A percentile compares a stretch with the other conserved stretches of the same genome.
Conservation (phyloP, 176 grass and related monocot genomes). For the Miscanthus lutarioriparius region DNA sequence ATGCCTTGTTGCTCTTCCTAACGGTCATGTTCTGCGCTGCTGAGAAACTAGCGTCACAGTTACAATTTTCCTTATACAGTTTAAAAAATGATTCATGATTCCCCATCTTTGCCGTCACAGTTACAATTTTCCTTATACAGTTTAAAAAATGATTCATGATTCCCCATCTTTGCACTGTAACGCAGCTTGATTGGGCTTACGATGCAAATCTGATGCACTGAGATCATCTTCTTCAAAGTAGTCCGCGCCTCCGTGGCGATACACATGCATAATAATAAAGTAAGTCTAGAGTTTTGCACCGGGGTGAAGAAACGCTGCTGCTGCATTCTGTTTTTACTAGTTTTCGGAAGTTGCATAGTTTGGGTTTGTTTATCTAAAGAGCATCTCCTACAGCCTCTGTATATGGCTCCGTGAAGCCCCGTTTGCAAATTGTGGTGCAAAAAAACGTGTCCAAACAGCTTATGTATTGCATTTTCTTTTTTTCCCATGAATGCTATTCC, state of each 20-base stretch:
- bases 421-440: too few relatives aligned
- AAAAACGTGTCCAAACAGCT: too few relatives aligned
- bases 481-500: too few relatives aligned
- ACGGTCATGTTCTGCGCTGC: background rate
- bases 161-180: background rate
- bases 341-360: background rate
- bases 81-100: background rate
- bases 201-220: background rate
- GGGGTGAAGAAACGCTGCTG: too few relatives aligned
- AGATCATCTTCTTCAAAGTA: background rate
- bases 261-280: background rate
- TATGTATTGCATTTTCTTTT: too few relatives aligned
- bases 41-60: conserved; percentile 9
- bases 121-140: background rate
- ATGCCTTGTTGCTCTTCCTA: background rate
- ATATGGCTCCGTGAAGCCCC: too few relatives aligned
- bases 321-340: background rate
- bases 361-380: too few relatives aligned
- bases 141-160: background rate
- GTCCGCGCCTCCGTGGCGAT: background rate
- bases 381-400: too few relatives aligned
- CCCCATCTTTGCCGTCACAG: background rate
- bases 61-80: background rate
- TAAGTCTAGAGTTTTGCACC: background rate
- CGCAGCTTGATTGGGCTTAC: background rate